Percentiles rank a stretch among this genome's conserved stretches.
Conservation (phyloP, 495 filamentous ascomycete genomes). For the Trichoderma orchidacearum region DNA sequence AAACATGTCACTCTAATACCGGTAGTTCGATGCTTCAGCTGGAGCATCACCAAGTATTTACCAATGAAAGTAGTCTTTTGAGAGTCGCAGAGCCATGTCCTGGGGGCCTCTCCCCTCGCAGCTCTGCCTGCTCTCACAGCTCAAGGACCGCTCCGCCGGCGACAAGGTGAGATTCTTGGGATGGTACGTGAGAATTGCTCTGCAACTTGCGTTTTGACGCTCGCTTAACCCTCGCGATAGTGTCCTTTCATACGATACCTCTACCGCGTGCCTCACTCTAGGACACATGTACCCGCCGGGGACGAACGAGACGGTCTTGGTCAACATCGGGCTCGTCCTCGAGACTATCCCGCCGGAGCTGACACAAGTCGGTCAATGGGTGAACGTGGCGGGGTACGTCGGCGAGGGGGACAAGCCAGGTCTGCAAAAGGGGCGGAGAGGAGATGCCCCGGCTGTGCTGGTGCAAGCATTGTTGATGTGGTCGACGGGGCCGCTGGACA, state of each 20-base stretch:
- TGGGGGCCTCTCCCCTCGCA: conserved; percentile 49
- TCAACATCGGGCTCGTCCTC: conserved; percentile 61
- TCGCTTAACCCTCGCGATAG: conserved; percentile 26
- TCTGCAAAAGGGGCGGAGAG: conserved; percentile 1
- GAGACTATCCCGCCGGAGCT: conserved; percentile 48
- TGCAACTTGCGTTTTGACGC: not conserved
- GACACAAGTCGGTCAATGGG: conserved; percentile 67
- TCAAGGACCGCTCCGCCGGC: conserved; percentile 39
- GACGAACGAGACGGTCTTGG: conserved; percentile 30
- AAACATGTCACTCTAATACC: not conserved
- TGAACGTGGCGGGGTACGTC: conserved; percentile 82
- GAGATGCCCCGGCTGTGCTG: conserved; percentile 11
- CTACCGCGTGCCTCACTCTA: conserved; percentile 46
- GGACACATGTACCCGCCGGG: conserved; percentile 50
- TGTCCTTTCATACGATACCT: conserved; percentile 51
- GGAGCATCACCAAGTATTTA: not conserved
- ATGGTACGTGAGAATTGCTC: conserved; percentile 45
- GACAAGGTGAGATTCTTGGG: conserved; percentile 83
- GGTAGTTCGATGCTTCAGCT: not conserved
- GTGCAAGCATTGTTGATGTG: conserved; percentile 58
- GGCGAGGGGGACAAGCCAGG: conserved; percentile 13
- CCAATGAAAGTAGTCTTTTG: not conserved
- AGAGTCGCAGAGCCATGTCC: conserved; percentile 21
- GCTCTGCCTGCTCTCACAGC: conserved; percentile 52
- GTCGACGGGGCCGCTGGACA: conserved; percentile 46